Evolutionary conservation across 345 rosid species (phyloP), one percentile per base, ranked within the genome.

Genomic region (Salix koriyanagi): DNA sequence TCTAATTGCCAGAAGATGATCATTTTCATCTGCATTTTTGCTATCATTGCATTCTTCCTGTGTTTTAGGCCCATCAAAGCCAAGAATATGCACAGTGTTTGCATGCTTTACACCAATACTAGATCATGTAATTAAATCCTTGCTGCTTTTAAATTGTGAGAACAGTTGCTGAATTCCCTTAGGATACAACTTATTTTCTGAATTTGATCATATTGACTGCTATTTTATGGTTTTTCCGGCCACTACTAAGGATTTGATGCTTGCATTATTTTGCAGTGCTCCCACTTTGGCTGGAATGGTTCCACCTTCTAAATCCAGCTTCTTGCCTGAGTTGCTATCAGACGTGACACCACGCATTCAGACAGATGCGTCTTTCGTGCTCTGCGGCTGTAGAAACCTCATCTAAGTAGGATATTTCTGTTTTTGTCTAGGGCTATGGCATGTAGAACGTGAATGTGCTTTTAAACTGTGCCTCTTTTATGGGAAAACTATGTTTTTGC

Each of bases 11-110:
- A 19, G 42, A 76, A 70, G 80, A 85, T 52, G 68, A 66, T 77
- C 75, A 65, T 74, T 75, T 73, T 12, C 72, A 78, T 75, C 72
- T 71, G 69, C 83, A 37, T 74, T 71, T 76, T 80, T 86, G 86
- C 71, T 87, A 86, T 88, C 89, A 86, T 86, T 85, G 88, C 87
- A 87, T 86, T 88, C 81, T 83, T 82, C 87, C 75, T 87, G 85
- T 79, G 84, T 91, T 92, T 84, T 92, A 94, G 99, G 98, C 93
- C 84, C 89, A 93, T 81, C 95, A 92, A 82, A 91, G 87, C 78
- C 99, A 88, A 96, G 98, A 96, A 80, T 81, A 89, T 92, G 95
- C 94, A 87, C 97, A 92, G 90, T 94, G 99, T 94, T 94, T 94
- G 90, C 97, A 91, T 86, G 95, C 98, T 88, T 87, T 92, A 88